phyloP scores from a whole-genome alignment of 352 stramenopile species.

The Lagenidium sp. region DNA sequence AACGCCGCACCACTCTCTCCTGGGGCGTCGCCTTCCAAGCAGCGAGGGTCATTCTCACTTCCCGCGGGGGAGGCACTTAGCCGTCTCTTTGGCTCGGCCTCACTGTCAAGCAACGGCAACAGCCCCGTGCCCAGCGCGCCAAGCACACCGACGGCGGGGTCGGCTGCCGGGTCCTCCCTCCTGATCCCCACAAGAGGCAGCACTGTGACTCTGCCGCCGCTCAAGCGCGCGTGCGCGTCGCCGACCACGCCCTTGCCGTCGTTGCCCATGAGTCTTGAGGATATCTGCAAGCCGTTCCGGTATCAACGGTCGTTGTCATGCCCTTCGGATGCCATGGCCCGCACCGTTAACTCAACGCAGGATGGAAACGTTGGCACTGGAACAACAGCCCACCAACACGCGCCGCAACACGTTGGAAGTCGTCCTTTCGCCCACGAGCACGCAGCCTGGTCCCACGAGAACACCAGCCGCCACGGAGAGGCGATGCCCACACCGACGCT shows the following conservation, averaged over 20 bases:
- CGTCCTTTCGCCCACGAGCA: no score
- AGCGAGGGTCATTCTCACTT: slow-evolving; percentile 22
- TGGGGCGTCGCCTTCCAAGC: no score
- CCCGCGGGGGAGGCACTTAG: slow-evolving; percentile 21
- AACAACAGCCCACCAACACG: no score
- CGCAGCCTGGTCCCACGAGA: neutral
- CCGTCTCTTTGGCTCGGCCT: slow-evolving; percentile 8
- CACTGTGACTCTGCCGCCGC: slow-evolving; percentile 17
- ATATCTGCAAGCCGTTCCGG: slow-evolving; percentile 43
- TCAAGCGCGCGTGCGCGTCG: slow-evolving; percentile 13
- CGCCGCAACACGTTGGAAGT: no score
- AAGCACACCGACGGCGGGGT: slow-evolving; percentile 2
- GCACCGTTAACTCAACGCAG: slow-evolving; percentile 6
- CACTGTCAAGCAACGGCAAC: slow-evolving; percentile 1
- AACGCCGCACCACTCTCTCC: slow-evolving; percentile 10
- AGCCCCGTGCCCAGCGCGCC: slow-evolving; percentile 9
- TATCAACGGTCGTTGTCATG: slow-evolving; percentile 65
- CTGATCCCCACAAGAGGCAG: slow-evolving; percentile 8
- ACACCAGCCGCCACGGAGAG: neutral
- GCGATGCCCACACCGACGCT: neutral
- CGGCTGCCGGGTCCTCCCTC: no score
- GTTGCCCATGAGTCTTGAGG: slow-evolving; percentile 21
- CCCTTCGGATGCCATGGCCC: slow-evolving; percentile 56
- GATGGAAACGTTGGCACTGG: no score
- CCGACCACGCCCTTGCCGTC: slow-evolving; percentile 16